Base-by-base conservation (phyloP, 129 eudicot species). In the Tagetes erecta region DNA sequence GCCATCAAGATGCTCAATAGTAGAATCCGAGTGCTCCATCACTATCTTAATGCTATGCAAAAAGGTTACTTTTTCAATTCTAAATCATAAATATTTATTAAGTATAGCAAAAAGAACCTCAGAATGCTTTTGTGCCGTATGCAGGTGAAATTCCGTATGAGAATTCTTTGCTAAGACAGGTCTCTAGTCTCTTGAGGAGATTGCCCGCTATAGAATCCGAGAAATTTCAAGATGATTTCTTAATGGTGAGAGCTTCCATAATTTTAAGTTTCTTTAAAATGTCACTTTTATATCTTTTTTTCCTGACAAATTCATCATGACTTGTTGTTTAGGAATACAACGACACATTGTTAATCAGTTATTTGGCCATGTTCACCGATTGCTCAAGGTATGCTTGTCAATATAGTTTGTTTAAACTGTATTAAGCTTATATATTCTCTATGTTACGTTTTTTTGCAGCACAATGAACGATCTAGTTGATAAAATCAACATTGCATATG, bases 1-100 rank as follows among this genome's bases (percentile, higher is more conserved):
- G 98, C 98, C 52, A 93, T 93, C 80, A 93, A 93, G 89, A 93
- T 93, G 98, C 88, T 93, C 67, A 90, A 88, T 82, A 86, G 97
- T 83, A 84, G 98, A 80, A 84, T 93, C 80, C 85, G 92, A 68
- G 97, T 93, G 73, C 98, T 93, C 60, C 96, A 86, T 83, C 92
- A 93, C 68, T 86, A 90, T 79, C 98, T 93, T 65, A 80, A 84
- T 10, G 89, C 96, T 56, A 93, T 90, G 97, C 96, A 93, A 68
- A 88, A 90, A 85, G 97, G 97, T 90, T 84, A 38, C 5, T 20
- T 65, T 65, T 55, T 8, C 6, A 58, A 65, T 76, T 31, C 14
- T 45, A 12, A 49, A 27, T 64, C 40, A 13, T 47, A 37, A n/a
- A 45, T 33, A 0, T 42, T 31, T 35, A 6, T 65, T 34, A 5